These are phyloP conservation scores for Biancaea sappan DNA, from an alignment of 306 rosid genomes.

Conservation along the genomic window DNA sequence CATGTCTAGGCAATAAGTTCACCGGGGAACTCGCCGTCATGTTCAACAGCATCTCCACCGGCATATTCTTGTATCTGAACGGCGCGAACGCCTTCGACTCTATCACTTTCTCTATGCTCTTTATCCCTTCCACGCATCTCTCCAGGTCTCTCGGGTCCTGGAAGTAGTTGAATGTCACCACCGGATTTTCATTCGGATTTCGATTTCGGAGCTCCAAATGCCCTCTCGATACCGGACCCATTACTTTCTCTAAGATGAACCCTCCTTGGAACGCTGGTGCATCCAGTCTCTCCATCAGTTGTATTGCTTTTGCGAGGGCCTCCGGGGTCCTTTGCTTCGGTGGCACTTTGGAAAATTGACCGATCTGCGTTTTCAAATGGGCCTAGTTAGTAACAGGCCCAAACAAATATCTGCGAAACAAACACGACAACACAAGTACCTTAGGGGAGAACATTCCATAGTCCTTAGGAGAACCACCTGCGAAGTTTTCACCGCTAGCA, in stretches of 20 bases:
- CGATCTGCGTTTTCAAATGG: slow-evolving; percentile 31
- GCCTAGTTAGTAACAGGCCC: too few species aligned
- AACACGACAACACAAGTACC: too few species aligned
- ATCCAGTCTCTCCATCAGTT: slow-evolving; percentile 42
- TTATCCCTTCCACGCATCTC: slow-evolving; percentile 64
- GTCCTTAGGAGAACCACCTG: slow-evolving; percentile 47
- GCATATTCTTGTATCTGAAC: slow-evolving; percentile 44
- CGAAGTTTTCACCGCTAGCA: slow-evolving; percentile 73
- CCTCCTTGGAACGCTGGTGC: slow-evolving; percentile 66
- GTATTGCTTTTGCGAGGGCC: slow-evolving; percentile 54
- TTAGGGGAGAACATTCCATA: slow-evolving; percentile 66
- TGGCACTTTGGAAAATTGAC: slow-evolving; percentile 38
- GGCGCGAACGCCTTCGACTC: slow-evolving; percentile 60
- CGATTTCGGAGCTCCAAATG: slow-evolving; percentile 67
- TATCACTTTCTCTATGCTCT: slow-evolving; percentile 48
- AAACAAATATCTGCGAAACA: too few species aligned
- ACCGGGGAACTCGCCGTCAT: slow-evolving; percentile 61
- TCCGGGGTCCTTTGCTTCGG: slow-evolving; percentile 58
- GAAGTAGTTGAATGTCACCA: slow-evolving; percentile 80
- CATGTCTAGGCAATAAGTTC: slow-evolving; percentile 63
- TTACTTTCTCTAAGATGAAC: slow-evolving; percentile 68
- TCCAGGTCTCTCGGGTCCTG: slow-evolving; percentile 56
- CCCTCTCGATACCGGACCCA: slow-evolving; percentile 73
- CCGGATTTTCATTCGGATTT: slow-evolving; percentile 66
- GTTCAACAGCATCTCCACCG: slow-evolving; percentile 50